These are phyloP conservation scores for Auriscalpium microsporum DNA, from an alignment of 768 basidiomycete species.

Conservation along the genomic window DNA sequence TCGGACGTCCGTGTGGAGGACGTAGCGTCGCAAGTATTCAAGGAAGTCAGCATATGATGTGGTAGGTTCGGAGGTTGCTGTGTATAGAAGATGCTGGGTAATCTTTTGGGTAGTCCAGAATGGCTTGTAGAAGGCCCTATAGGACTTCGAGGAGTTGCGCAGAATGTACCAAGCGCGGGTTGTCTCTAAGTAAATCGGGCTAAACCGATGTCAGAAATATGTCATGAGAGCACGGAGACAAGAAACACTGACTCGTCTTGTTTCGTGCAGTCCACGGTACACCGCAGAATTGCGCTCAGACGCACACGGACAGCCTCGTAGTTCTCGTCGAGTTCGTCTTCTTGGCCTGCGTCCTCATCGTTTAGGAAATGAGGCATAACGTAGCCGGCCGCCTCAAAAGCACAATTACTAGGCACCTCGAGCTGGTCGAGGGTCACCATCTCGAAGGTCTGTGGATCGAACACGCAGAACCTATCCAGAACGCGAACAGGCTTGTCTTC, in stretches of 20 bases:
- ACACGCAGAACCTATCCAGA: conserved; percentile 51
- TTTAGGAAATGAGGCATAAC: conserved; percentile 36
- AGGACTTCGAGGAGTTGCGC: not conserved
- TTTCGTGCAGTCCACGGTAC: conserved; percentile 37
- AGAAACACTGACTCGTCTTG: conserved; percentile 38
- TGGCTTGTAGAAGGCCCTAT: not conserved
- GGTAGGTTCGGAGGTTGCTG: not conserved
- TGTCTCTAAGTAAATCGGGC: conserved; percentile 58
- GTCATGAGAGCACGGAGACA: not conserved
- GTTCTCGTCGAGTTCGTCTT: conserved; percentile 15
- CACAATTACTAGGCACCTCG: conserved; percentile 6
- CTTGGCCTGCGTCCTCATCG: conserved; percentile 23
- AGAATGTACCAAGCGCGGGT: not conserved
- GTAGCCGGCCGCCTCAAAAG: conserved; percentile 49
- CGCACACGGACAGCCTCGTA: conserved; percentile 32
- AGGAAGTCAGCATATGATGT: not conserved
- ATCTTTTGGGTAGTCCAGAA: not conserved
- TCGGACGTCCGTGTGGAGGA: no score
- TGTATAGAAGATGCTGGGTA: not conserved
- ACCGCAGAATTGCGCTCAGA: conserved; percentile 12
- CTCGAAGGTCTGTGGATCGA: conserved; percentile 40
- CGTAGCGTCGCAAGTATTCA: not conserved
- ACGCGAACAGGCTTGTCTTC: conserved; percentile 46
- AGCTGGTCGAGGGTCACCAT: conserved; percentile 34
- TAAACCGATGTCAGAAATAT: conserved; percentile 19